Conservation (phyloP, 805 yeast genomes). For the Priceomyces castillae region DNA sequence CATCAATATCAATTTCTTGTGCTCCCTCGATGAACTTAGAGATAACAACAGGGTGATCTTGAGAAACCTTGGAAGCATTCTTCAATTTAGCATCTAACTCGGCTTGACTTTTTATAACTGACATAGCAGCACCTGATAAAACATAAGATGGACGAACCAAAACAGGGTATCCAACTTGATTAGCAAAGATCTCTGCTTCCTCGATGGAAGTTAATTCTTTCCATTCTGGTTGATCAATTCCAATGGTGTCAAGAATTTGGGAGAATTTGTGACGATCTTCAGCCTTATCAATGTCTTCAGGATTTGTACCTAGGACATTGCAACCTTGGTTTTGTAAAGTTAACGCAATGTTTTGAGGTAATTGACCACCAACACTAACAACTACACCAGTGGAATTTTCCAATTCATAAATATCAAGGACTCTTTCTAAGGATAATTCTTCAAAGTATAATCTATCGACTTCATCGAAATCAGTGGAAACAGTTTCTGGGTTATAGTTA, state of each 20-base stretch:
- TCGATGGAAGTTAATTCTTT: constrained; percentile 84
- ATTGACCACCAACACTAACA: constrained; percentile 96
- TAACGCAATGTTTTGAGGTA: constrained; percentile 95
- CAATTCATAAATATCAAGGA: constrained; percentile 93
- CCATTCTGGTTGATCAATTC: constrained; percentile 97
- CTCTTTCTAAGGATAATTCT: constrained; percentile 93
- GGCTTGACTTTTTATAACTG: constrained; percentile 74
- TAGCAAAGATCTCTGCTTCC: constrained; percentile 84
- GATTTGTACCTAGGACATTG: constrained; percentile 88
- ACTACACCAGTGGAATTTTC: constrained; percentile 89
- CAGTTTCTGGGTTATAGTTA: constrained; percentile 98
- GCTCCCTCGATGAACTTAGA: constrained; percentile 96
- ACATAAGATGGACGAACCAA: constrained; percentile 97
- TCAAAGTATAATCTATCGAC: constrained; percentile 96
- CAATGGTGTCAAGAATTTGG: constrained; percentile 85
- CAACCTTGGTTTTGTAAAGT: constrained; percentile 78
- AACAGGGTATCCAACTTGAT: constrained; percentile 88
- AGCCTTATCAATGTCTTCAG: constrained; percentile 93
- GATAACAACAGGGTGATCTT: constrained; percentile 96
- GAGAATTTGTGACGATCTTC: constrained; percentile 99
- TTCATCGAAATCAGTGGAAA: constrained; percentile 96
- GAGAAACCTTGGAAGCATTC: constrained; percentile 87
- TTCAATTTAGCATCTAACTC: constrained; percentile 82
- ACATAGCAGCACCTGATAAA: constrained; percentile 98
- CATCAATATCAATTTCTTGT: constrained; percentile 95